A percentile compares a stretch with the other conserved stretches of the same genome.
phyloP scores from a whole-genome alignment of 2,329 filamentous ascomycete species.

The Fusarium cyanostomum region DNA sequence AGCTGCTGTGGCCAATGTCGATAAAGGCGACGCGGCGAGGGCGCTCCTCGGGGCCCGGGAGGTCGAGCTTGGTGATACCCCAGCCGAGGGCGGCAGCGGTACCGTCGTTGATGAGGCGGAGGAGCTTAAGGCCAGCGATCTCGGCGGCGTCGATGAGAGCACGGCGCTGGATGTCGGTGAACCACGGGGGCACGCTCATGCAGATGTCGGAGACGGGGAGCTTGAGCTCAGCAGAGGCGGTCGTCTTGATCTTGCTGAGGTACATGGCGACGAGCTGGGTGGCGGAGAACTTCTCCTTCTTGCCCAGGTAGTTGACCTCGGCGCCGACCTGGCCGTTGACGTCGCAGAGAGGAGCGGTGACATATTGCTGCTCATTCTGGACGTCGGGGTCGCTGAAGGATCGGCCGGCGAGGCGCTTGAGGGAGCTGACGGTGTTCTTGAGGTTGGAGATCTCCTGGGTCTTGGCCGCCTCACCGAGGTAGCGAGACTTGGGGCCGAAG shows the following conservation, averaged over 20 bases:
- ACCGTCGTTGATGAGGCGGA: constrained; percentile 97
- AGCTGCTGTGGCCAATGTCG: constrained; percentile 97
- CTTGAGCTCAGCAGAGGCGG: constrained; percentile 85
- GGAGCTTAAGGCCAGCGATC: constrained; percentile 90
- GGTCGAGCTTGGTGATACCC: constrained; percentile 97
- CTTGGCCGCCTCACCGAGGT: constrained; percentile 94
- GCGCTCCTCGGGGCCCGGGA: constrained; percentile 88
- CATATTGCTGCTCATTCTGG: constrained; percentile 89
- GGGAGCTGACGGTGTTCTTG: constrained; percentile 94
- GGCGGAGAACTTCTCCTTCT: constrained; percentile 95
- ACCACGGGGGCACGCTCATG: constrained; percentile 95
- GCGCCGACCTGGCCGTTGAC: constrained; percentile 94
- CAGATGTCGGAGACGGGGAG: constrained; percentile 93
- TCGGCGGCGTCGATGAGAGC: constrained; percentile 90
- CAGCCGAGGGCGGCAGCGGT: constrained; percentile 95
- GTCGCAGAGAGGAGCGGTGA: constrained; percentile 87
- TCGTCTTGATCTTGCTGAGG: constrained; percentile 92
- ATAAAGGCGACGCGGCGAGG: constrained; percentile 90
- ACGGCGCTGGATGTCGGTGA: constrained; percentile 92
- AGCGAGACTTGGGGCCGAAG: constrained; percentile 93
- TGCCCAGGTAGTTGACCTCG: constrained; percentile 90
- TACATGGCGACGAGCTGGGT: constrained; percentile 96
- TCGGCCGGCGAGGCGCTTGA: constrained; percentile 93
- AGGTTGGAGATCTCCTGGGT: constrained; percentile 99
- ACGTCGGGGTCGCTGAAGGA: constrained; percentile 90